Conservation (phyloP, 768 basidiomycete species). For the Ramaria sp. region DNA sequence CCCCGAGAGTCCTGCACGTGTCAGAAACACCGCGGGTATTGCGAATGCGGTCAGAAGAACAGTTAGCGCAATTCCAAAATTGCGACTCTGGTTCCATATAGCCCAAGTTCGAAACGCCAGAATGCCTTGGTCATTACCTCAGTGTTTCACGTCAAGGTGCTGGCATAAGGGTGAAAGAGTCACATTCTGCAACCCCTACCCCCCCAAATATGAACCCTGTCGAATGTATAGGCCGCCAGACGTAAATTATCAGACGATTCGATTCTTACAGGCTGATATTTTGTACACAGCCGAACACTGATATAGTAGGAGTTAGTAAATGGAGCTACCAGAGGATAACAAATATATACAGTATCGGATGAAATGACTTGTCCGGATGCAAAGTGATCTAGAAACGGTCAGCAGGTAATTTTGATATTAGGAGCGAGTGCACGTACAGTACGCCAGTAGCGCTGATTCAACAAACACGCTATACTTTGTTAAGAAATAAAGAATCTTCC, state of each 20-base stretch:
- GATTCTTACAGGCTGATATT: not conserved
- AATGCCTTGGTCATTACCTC: too few relatives aligned
- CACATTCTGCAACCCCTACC: not conserved
- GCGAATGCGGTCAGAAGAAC: not conserved
- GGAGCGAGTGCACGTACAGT: constrained; percentile 1
- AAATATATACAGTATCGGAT: not conserved
- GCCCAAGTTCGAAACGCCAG: constrained; percentile 2
- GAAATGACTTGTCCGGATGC: not conserved
- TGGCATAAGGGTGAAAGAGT: too few relatives aligned
- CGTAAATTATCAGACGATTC: not conserved
- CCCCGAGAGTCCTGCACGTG: not conserved
- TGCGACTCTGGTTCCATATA: not conserved
- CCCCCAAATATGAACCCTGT: not conserved
- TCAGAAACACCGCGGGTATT: not conserved
- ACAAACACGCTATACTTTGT: constrained; percentile 19
- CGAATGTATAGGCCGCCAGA: not conserved
- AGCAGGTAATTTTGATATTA: not conserved
- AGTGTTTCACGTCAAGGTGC: too few relatives aligned
- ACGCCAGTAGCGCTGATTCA: constrained; percentile 10
- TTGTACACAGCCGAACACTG: not conserved
- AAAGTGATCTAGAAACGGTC: not conserved
- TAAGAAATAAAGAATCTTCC: constrained; percentile 19
- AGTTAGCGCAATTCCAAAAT: not conserved
- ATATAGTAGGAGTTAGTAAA: not conserved
- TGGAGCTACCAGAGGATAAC: not conserved